Evolutionary conservation across 352 stramenopile species (phyloP).

Genomic region (Globisporangium recalcitrans): DNA sequence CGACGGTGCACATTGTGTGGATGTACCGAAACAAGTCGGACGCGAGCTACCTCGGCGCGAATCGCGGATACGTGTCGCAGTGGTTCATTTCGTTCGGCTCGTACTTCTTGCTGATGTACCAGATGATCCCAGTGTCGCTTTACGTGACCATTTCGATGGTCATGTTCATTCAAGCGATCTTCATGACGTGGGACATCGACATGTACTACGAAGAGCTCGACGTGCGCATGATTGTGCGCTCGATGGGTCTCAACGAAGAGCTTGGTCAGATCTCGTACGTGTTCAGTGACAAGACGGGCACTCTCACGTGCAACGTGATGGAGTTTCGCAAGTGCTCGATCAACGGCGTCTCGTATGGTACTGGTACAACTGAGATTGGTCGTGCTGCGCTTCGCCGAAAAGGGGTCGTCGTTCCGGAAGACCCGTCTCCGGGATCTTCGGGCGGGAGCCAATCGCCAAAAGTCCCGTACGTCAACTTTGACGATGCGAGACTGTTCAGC

Average conservation of each 20-base stretch:
- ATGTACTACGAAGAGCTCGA: conserved; percentile 92
- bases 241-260: conserved; percentile 87
- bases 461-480: conserved; percentile 80
- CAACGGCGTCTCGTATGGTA: conserved; percentile 89
- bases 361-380: conserved; percentile 80
- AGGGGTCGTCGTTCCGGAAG: conserved; percentile 46
- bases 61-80: conserved; percentile 38
- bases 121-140: conserved; percentile 97
- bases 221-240: conserved; percentile 79
- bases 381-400: conserved; percentile 59
- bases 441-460: conserved; percentile 12
- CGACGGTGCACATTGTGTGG: conserved; percentile 61
- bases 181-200: conserved; percentile 89
- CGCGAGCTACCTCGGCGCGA: conserved; percentile 47
- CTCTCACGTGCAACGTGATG: conserved; percentile 93
- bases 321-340: conserved; percentile 94
- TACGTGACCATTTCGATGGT: conserved; percentile 97
- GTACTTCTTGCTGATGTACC: conserved; percentile 95
- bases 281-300: conserved; percentile 93
- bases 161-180: conserved; percentile 93
- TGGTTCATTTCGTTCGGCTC: conserved; percentile 83
- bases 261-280: conserved; percentile 90
- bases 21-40: conserved; percentile 43
- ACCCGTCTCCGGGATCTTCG: conserved; percentile 18
- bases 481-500: conserved; percentile 47